phyloP scores from a whole-genome alignment of 352 stramenopile species.

The Pythium rhizo-oryzae region DNA sequence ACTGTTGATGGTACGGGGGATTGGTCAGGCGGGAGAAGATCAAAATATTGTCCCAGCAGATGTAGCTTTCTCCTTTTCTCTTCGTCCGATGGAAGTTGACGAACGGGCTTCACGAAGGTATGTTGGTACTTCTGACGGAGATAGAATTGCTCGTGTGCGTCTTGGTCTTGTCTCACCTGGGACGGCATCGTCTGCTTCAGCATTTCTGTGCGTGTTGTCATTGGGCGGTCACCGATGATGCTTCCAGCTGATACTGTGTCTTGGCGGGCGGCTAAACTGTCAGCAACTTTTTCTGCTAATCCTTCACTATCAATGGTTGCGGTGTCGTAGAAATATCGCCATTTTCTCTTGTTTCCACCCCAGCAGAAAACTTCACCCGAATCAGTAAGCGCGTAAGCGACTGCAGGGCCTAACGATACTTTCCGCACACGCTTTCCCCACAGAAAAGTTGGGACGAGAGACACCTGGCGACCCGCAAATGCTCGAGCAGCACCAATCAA shows the following conservation, averaged over 20 bases:
- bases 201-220: conserved; percentile 69
- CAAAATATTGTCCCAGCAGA: conserved; percentile 61
- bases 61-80: conserved; percentile 44
- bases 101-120: conserved; percentile 50
- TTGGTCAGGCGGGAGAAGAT: conserved; percentile 37
- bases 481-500: conserved; percentile 43
- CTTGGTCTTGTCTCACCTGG: conserved; percentile 43
- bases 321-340: conserved; percentile 72
- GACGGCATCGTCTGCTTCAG: conserved; percentile 55
- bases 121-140: conserved; percentile 54
- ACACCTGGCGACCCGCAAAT: conserved; percentile 59
- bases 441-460: conserved; percentile 66
- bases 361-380: conserved; percentile 76
- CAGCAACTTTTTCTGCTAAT: background rate
- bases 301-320: conserved; percentile 1
- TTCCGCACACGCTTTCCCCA: conserved; percentile 70
- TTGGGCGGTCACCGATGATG: conserved; percentile 15
- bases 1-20: background rate
- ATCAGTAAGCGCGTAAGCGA: conserved; percentile 72
- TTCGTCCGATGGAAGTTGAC: conserved; percentile 41
- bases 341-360: conserved; percentile 69
- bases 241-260: background rate
- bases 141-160: conserved; percentile 35
- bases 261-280: background rate
- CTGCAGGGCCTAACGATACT: conserved; percentile 48